These are phyloP conservation scores for Fusarium nodosum DNA, from an alignment of 2,329 filamentous ascomycete species.

Conservation along the genomic window DNA sequence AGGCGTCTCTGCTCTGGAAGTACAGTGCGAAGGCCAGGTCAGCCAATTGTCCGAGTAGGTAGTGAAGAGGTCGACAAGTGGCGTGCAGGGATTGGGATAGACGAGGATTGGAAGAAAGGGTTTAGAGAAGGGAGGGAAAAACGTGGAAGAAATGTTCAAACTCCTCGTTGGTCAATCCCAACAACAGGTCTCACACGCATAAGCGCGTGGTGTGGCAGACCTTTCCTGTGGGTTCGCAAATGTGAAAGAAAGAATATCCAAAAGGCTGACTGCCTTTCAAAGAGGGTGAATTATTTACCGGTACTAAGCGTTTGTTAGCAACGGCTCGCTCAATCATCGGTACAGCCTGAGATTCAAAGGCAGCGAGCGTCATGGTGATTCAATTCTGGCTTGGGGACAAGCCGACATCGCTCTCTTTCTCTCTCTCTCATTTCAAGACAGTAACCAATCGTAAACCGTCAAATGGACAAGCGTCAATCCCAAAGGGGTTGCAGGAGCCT, in stretches of 20 bases:
- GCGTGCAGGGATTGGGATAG: slow-evolving; percentile 43
- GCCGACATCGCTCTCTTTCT: slow-evolving; percentile 34
- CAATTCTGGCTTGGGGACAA: slow-evolving; percentile 28
- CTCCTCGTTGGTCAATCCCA: slow-evolving; percentile 37
- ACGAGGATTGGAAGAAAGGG: slow-evolving; percentile 24
- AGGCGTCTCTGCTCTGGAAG: slow-evolving; percentile 10
- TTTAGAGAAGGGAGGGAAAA: slow-evolving; percentile 45
- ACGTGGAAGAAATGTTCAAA: slow-evolving; percentile 45
- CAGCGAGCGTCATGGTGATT: slow-evolving; percentile 45
- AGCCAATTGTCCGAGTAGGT: slow-evolving; percentile 27
- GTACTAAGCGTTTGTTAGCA: slow-evolving; percentile 27
- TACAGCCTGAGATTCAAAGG: slow-evolving; percentile 4
- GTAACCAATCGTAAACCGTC: slow-evolving; percentile 34
- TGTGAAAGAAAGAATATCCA: slow-evolving; percentile 3
- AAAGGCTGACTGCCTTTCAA: not conserved
- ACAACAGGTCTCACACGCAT: slow-evolving; percentile 41
- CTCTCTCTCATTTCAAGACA: slow-evolving; percentile 12
- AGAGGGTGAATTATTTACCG: slow-evolving; percentile 14
- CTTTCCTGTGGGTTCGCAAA: slow-evolving; percentile 19
- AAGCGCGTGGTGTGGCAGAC: slow-evolving; percentile 37
- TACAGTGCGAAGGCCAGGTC: slow-evolving; percentile 7
- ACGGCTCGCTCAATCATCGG: slow-evolving; percentile 4
- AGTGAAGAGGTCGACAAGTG: slow-evolving; percentile 35
- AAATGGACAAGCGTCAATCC: slow-evolving; percentile 42
- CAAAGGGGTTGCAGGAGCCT: slow-evolving; percentile 46